Evolutionary conservation across 116 monocot genomes (phyloP).

Genomic region (Zostera marina): DNA sequence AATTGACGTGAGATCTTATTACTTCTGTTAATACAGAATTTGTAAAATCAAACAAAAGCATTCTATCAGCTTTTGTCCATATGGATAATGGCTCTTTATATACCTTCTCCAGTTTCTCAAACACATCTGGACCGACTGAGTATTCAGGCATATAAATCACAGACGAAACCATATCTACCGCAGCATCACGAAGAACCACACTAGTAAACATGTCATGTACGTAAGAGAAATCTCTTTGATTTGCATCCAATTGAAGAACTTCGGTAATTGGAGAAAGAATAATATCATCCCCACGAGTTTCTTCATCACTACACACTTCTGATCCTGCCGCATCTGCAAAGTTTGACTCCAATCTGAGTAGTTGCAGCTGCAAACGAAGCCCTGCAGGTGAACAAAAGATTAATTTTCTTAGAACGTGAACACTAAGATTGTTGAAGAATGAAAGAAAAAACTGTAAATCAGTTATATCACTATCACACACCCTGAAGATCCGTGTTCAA

Average conservation of each 20-base stretch:
- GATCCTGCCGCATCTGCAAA: background rate
- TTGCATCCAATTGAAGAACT: constrained; percentile 12
- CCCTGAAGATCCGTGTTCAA: constrained; percentile 69
- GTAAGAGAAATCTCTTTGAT: constrained; percentile 73
- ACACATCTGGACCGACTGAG: constrained; percentile 21
- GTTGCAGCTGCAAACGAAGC: constrained; percentile 55
- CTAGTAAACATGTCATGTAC: constrained; percentile 47
- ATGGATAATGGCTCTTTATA: constrained; percentile 14
- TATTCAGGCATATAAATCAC: constrained; percentile 12
- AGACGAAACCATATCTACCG: constrained; percentile 13
- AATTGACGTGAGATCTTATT: constrained; percentile 5
- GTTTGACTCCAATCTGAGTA: constrained; percentile 46
- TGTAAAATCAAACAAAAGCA: constrained; percentile 64
- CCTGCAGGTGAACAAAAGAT: constrained; percentile 21
- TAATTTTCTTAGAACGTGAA: background rate
- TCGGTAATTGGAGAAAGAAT: background rate
- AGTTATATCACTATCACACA: constrained; percentile 12
- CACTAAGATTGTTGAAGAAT: background rate
- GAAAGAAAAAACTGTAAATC: no score
- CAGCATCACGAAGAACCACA: constrained; percentile 19
- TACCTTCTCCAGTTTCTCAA: constrained; percentile 64
- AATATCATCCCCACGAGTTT: constrained; percentile 7
- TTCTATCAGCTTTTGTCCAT: constrained; percentile 61
- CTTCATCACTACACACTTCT: constrained; percentile 28
- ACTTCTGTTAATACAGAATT: constrained; percentile 28